Conservation (phyloP, 805 yeast genomes). For the Lipomyces orientalis region DNA sequence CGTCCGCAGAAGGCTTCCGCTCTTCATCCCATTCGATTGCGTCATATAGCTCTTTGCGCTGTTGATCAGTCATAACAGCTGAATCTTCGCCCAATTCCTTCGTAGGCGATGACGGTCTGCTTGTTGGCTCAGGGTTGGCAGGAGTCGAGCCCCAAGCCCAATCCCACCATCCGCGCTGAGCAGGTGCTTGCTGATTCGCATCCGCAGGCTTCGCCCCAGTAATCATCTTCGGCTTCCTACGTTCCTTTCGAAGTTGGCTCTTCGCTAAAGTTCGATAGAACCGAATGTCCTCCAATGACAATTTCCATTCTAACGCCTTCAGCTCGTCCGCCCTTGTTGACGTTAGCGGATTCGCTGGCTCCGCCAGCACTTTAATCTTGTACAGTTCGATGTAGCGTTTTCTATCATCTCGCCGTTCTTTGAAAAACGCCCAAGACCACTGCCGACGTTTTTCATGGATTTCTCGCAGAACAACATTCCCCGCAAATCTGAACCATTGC, state of each 20-base stretch:
- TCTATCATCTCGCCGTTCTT: constrained; percentile 73
- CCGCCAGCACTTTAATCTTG: constrained; percentile 60
- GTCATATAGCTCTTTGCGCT: constrained; percentile 84
- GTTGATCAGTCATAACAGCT: constrained; percentile 77
- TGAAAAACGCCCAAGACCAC: constrained; percentile 89
- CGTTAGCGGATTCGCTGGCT: constrained; percentile 33
- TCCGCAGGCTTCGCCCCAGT: constrained; percentile 9
- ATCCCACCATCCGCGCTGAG: constrained; percentile 55
- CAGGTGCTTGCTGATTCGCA: constrained; percentile 29
- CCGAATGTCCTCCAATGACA: constrained; percentile 78
- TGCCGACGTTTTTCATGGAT: constrained; percentile 78
- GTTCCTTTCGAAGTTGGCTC: constrained; percentile 65
- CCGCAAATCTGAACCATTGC: constrained; percentile 85
- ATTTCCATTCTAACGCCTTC: constrained; percentile 59
- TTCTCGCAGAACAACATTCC: constrained; percentile 73
- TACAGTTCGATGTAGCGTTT: constrained; percentile 69
- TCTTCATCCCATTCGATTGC: constrained; percentile 90
- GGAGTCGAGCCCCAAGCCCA: constrained; percentile 52
- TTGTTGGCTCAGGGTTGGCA: background rate
- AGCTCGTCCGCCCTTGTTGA: constrained; percentile 48
- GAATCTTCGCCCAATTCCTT: constrained; percentile 42
- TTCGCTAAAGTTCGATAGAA: constrained; percentile 84
- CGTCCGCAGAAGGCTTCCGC: constrained; percentile 49
- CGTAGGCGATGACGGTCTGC: background rate
- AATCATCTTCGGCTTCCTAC: constrained; percentile 35